Conservation (phyloP, 2,329 filamentous ascomycete species). For the Madurella fahalii region DNA sequence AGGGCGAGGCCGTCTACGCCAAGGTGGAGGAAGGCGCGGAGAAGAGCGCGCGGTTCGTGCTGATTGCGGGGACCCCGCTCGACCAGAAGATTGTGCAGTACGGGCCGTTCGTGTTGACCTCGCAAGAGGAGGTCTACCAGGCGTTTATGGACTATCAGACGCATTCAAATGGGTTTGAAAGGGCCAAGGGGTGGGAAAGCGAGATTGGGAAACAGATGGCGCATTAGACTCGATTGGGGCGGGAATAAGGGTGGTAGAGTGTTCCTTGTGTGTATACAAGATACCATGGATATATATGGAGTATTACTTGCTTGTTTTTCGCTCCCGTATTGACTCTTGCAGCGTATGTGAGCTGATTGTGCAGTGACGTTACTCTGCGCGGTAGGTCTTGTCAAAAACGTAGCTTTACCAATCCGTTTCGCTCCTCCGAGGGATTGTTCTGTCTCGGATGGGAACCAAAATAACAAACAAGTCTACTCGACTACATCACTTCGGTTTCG, state of each 20-base stretch:
- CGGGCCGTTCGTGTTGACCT: slow-evolving; percentile 76
- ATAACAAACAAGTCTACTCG: too few species aligned
- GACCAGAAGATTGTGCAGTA: slow-evolving; percentile 81
- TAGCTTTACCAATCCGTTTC: too few species aligned
- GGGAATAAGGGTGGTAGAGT: too few species aligned
- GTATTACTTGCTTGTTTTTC: too few species aligned
- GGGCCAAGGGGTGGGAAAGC: slow-evolving; percentile 73
- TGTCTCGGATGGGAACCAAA: too few species aligned
- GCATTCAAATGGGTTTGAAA: slow-evolving; percentile 73
- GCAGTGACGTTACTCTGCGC: too few species aligned
- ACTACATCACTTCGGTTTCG: too few species aligned
- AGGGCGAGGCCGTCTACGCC: slow-evolving; percentile 71
- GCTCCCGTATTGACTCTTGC: too few species aligned
- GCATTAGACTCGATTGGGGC: slow-evolving; percentile 25
- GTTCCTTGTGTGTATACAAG: neutral
- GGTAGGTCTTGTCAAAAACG: too few species aligned
- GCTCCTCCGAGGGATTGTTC: too few species aligned
- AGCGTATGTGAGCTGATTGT: too few species aligned
- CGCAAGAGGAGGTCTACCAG: slow-evolving; percentile 68
- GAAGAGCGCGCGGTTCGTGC: slow-evolving; percentile 56
- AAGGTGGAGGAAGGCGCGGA: slow-evolving; percentile 63
- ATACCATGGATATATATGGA: neutral
- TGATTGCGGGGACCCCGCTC: slow-evolving; percentile 74
- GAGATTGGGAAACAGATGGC: slow-evolving; percentile 80
- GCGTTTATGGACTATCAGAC: slow-evolving; percentile 73